Evolutionary conservation across 2,329 filamentous ascomycete species (phyloP), one percentile per base, ranked within the genome.

Genomic region (Westerdykella aurantiaca): DNA sequence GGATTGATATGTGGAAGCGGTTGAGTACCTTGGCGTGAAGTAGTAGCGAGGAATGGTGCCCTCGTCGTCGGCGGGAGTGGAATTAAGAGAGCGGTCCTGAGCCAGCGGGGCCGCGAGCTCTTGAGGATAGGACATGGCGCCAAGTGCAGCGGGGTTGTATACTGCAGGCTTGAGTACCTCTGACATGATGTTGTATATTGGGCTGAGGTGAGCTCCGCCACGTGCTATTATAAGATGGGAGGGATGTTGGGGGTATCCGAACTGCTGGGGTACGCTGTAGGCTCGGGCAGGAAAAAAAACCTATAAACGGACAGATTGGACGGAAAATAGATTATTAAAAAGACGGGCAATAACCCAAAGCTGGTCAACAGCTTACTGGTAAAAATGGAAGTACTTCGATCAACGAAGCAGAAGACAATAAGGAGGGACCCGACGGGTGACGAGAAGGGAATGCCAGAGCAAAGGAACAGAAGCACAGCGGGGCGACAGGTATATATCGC

Each of bases 11-110:
- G 53, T 56, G 31, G 61, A 62, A 37, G 55, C 53, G 37, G 60
- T 47, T 21, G 61, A 64, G 47, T 61, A 61, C 47, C 55, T 65
- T 52, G 61, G 66, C 47, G 61, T 63, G 53, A 53, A 70, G 64
- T 67, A 67, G 54, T 67, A 67, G 18, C 55, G 50, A 37, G 59
- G 56, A 38, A 64, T 57, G 45, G 48, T 53, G 13, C 50, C 52
- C 31, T 63, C 58, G 52, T 72, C 69, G 58, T 82, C 77, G 69
- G 83, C 78, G 46, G 81, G 75, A 73, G 82, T 76, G 50, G 79
- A 81, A 77, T 83, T 82, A 77, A 83, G 77, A 50, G 69, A 65
- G 56, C 73, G 71, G 58, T 72, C 74, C 60, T 73, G 74, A 69
- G 64, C 78, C 79, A 75, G 80, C 77, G 75, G 75, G 69, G 72